Base-by-base conservation (phyloP, 352 stramenopile species). In the Phytophthora citrophthora region DNA sequence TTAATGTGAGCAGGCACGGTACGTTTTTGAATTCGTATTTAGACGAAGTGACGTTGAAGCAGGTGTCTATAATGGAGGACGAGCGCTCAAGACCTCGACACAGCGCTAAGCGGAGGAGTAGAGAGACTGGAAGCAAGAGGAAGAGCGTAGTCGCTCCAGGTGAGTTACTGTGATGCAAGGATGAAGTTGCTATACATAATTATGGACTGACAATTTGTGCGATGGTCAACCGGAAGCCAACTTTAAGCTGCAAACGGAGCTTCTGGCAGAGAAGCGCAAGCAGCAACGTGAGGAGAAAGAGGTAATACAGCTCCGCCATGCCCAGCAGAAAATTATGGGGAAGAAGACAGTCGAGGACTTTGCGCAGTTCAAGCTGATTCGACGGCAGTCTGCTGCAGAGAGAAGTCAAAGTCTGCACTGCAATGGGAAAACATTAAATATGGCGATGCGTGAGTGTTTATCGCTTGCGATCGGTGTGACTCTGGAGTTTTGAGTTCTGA, bases 301-400 rank as follows among this genome's bases (percentile, higher is more conserved):
- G 24, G 62, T 64, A 3, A 40, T 24, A 11, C 78, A 78, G 44
- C 66, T 79, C 11, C 57, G 68, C 2, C 58, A 71, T 15, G 49
- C 45, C 6, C 72, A 87, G 45, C 78, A 81, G 24, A 81, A 70
- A 58, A 65, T 88, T 8, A 6, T 79, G 4, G 70, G 77, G 16
- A 81, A 63, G 65, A 90, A 88, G 60, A 83, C 69, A 5, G 76
- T 77, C 2, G 74, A 86, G 24, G 72, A 88, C 34, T 83, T 83
- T 39, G 77, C 74, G 8, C 57, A 60, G 8, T 40, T 87, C 15
- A 79, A 79, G 11, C 32, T 90, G 32, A 63, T 86, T 9, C 74
- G 63, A 2, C 74, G 76, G 1, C 69, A 79, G 43, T 68, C 77
- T 41, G 58, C 65, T 5, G 50, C 53, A 1, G 64, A 61, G 16